Evolutionary conservation across 164 flowering plant genomes (phyloP), one percentile per base, ranked within the genome.

Genomic region (Stephania yunnanensis): DNA sequence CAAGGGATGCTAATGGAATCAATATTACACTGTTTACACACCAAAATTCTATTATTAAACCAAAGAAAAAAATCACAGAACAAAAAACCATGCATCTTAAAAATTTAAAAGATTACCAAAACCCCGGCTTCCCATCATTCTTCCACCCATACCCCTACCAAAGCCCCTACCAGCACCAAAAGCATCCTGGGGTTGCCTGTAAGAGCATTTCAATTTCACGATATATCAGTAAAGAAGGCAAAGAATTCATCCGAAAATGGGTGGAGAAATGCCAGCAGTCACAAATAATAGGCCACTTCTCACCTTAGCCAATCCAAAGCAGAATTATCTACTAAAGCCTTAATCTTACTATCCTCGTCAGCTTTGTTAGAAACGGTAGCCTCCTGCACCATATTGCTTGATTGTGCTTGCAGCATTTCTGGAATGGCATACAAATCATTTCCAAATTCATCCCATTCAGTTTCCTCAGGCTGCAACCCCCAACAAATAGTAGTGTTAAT

Each of bases 381-480:
- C 80, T 89, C 97, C 70, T 82, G 91, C 46, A 81, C 53, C 7
- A 79, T 85, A 75, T 84, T 82, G 71, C 79, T 86, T 10, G 85
- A 74, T 69, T 84, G 92, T 53, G 79, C 86, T 48, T 88, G 91
- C 22, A 77, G 50, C 7, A 75, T 84, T 75, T 92, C 97, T 65
- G 98, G 97, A 78, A 89, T 88, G 13, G 94, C 88, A 83, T 96
- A 96, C 46, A 96, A 81, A 81, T 96, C 98, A 83, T 86, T 88
- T 45, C 97, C 97, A 87, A 94, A 92, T 73, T 91, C 97, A 85
- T 94, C 98, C 93, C 94, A 94, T 55, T 92, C 98, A 5, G 86
- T 75, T 68, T 92, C 97, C 52, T 91, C 97, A 65, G 85, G 83
- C 97, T 96, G 78, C 77, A 78, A 70, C 5, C 17, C 17, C 58